Evolutionary conservation across 1,284 basidiomycete species (phyloP).

Genomic region (Apiotrichum veenhuisii): DNA sequence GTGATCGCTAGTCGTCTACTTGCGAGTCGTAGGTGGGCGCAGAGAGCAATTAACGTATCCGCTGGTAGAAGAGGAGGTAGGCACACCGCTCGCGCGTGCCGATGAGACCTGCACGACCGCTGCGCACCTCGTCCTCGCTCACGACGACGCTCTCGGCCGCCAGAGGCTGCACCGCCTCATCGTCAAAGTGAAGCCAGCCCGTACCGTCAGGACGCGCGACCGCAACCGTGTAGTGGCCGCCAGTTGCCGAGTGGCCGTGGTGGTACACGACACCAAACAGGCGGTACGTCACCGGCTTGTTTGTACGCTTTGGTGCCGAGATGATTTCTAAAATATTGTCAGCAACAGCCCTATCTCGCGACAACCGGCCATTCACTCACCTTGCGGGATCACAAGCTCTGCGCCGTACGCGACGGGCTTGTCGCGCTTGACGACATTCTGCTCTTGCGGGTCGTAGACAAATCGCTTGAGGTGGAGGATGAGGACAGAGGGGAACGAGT

Average conservation of each 20-base stretch:
- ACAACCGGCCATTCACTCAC: conserved; percentile 50
- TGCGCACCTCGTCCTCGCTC: conserved; percentile 43
- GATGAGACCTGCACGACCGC: conserved; percentile 57
- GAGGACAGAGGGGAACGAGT: conserved; percentile 77
- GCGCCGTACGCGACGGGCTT: conserved; percentile 77
- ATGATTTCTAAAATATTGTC: conserved; percentile 61
- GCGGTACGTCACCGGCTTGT: conserved; percentile 64
- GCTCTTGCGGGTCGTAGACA: conserved; percentile 66
- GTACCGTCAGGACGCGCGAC: conserved; percentile 65
- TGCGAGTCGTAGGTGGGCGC: too few species aligned
- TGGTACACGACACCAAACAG: conserved; percentile 93
- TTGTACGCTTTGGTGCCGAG: conserved; percentile 55
- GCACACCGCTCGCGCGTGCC: conserved; percentile 56
- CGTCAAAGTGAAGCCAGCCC: conserved; percentile 90
- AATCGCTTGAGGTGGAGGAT: conserved; percentile 93
- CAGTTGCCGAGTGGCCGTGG: conserved; percentile 83
- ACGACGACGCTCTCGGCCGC: conserved; percentile 73
- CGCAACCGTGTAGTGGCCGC: conserved; percentile 94
- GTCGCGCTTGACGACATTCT: conserved; percentile 69
- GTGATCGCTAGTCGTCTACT: neutral
- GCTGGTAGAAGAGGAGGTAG: conserved; percentile 80
- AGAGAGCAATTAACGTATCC: conserved; percentile 28
- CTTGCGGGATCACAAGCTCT: conserved; percentile 69
- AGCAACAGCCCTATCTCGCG: conserved; percentile 2
- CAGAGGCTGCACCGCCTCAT: conserved; percentile 78